Conservation (phyloP, 2,329 filamentous ascomycete species). For the Penicillium hesseltinei region DNA sequence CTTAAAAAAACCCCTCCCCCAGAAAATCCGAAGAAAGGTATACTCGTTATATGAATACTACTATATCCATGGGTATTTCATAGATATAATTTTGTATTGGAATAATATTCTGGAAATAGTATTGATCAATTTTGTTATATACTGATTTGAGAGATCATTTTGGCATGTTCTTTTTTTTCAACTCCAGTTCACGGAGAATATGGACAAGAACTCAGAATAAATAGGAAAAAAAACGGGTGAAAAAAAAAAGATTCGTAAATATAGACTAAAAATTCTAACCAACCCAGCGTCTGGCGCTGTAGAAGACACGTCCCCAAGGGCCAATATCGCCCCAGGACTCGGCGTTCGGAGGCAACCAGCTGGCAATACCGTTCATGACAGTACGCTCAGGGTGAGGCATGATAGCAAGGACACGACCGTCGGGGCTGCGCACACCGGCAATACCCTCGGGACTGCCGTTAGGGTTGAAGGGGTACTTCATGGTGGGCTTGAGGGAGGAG, state of each 20-base stretch:
- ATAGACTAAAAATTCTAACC: constrained; percentile 47
- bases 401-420: constrained; percentile 79
- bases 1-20: not conserved
- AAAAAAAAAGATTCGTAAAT: constrained; percentile 6
- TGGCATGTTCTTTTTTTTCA: constrained; percentile 13
- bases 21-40: not conserved
- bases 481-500: constrained; percentile 65
- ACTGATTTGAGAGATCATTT: constrained; percentile 8
- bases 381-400: constrained; percentile 97
- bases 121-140: constrained; percentile 17
- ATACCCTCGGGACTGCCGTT: constrained; percentile 83
- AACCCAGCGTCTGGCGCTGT: constrained; percentile 84
- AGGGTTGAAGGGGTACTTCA: constrained; percentile 83
- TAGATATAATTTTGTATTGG: no score
- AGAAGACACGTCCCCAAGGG: constrained; percentile 83
- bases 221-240: not conserved
- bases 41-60: not conserved
- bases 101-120: not conserved
- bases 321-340: constrained; percentile 76
- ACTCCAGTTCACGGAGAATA: constrained; percentile 17
- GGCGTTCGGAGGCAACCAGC: constrained; percentile 65
- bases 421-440: constrained; percentile 71
- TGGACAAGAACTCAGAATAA: constrained; percentile 12
- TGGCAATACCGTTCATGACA: constrained; percentile 73
- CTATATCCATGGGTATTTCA: not conserved